Percentiles rank a stretch among this genome's conserved stretches.
phyloP scores from a whole-genome alignment of 2,329 filamentous ascomycete species.

The Colletotrichum sp. region DNA sequence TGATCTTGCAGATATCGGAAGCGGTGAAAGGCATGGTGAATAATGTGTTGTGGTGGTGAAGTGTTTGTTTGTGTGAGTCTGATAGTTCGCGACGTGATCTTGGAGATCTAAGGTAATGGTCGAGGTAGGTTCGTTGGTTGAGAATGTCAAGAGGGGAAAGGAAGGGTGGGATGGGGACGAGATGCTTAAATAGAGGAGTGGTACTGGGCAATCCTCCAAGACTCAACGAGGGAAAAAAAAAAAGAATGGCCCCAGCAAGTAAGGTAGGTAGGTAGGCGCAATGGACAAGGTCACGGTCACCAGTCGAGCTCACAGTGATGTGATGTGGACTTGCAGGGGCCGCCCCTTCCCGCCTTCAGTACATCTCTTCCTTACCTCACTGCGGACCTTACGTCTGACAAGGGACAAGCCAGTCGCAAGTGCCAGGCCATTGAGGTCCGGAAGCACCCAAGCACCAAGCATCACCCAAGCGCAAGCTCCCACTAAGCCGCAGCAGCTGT shows the following conservation, averaged over 20 bases:
- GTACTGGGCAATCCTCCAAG: neutral
- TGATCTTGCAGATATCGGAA: constrained; percentile 67
- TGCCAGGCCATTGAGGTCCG: constrained; percentile 1
- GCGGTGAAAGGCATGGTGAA: constrained; percentile 62
- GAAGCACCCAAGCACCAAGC: constrained; percentile 8
- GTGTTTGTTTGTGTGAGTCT: neutral
- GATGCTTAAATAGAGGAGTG: neutral
- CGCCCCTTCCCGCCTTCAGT: constrained; percentile 6
- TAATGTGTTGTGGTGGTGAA: neutral
- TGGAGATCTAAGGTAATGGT: neutral
- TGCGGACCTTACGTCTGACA: constrained; percentile 16
- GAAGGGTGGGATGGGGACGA: constrained; percentile 10
- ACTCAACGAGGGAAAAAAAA: neutral
- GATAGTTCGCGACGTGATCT: constrained; percentile 3
- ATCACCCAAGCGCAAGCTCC: constrained; percentile 12
- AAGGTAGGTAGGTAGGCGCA: neutral
- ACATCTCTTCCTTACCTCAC: neutral
- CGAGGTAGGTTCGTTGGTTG: constrained; percentile 6
- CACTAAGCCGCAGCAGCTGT: neutral
- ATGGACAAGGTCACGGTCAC: neutral
- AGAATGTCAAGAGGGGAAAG: neutral
- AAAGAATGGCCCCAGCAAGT: neutral
- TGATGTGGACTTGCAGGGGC: constrained; percentile 23
- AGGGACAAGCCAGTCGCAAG: constrained; percentile 16
- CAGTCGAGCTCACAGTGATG: constrained; percentile 19